Evolutionary conservation across 1,284 basidiomycete genomes (phyloP), one percentile per base, ranked within the genome.

Genomic region (Microbotryomycetes sp.): DNA sequence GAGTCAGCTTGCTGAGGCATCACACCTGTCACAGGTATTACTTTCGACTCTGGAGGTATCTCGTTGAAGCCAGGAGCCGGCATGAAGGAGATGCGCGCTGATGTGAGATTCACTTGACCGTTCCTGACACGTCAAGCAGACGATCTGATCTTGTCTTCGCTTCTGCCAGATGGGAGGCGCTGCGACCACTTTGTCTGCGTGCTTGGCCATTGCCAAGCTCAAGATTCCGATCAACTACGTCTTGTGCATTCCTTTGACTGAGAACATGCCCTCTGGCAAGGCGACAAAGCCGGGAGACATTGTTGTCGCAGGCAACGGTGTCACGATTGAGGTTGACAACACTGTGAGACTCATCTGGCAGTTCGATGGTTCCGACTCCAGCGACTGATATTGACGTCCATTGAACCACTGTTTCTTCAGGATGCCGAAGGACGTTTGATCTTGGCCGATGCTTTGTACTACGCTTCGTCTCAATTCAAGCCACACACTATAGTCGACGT

Each of bases 141-240:
- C 89, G 88, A 55, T n/a, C 82, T n/a, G n/a, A n/a, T n/a, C 86
- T 49, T 87, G 81, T n/a, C n/a, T n/a, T n/a, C n/a, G n/a, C n/a
- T n/a, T n/a, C n/a, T n/a, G n/a, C 3, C 88, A 90, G 71, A 90
- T 90, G 88, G 89, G 88, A 80, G 89, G 89, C 60, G 90, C 90
- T 3, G 91, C 89, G 1, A 81, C 86, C 0, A 87, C 91, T 19
- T 81, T 86, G 32, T 80, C 86, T 3, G 79, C 89, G 7, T 82
- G 85, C 1, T 79, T 85, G 64, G 90, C 88, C 6, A 86, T 92
- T 65, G 89, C 90, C 22, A 84, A 89, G 75, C 82, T 92, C 45
- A 79, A 84, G 64, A 77, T 92, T 19, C 89, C 88, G 4, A 79
- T 92, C 76, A 91, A 92, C 73, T 77, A 90, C 54, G 81, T 90